A percentile compares a stretch with the other conserved stretches of the same genome.
Conservation (phyloP, 371 early-diverging fungal species). For the Entomophthora muscae region DNA sequence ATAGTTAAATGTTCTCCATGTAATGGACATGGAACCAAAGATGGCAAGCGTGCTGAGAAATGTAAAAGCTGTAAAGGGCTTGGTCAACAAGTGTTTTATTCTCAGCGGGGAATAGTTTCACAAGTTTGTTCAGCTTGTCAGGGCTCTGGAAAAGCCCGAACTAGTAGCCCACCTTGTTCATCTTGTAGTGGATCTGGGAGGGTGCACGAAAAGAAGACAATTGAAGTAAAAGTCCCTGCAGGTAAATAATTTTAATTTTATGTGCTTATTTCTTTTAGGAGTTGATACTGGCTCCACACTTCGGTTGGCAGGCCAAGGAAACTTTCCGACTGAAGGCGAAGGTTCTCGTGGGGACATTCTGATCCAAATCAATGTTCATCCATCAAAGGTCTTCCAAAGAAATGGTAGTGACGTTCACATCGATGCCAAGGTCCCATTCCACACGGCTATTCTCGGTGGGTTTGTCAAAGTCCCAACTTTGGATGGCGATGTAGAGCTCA, state of each 20-base stretch:
- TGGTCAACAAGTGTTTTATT: conserved; percentile 57
- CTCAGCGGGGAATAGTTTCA: conserved; percentile 17
- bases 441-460: conserved; percentile 75
- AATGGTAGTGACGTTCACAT: conserved; percentile 58
- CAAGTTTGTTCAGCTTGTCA: conserved; percentile 64
- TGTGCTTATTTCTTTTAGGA: conserved; percentile 16
- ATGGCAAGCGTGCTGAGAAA: conserved; percentile 38
- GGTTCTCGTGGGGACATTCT: conserved; percentile 68
- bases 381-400: conserved; percentile 54
- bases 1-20: conserved; percentile 57
- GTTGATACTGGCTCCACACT: conserved; percentile 56
- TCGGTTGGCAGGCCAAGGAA: conserved; percentile 59
- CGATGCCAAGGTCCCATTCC: conserved; percentile 55
- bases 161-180: conserved; percentile 43
- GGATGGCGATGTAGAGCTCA: conserved; percentile 83
- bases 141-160: conserved; percentile 57
- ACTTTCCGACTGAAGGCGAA: conserved; percentile 54
- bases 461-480: conserved; percentile 68
- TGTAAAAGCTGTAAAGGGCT: conserved; percentile 70
- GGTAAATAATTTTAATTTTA: conserved; percentile 32
- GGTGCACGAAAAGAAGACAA: conserved; percentile 43
- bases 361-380: conserved; percentile 48
- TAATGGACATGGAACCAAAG: conserved; percentile 57
- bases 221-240: conserved; percentile 63
- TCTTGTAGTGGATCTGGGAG: conserved; percentile 66